Conservation (phyloP, 1,139 yeast genomes). For the Kodamaea alishanica region DNA sequence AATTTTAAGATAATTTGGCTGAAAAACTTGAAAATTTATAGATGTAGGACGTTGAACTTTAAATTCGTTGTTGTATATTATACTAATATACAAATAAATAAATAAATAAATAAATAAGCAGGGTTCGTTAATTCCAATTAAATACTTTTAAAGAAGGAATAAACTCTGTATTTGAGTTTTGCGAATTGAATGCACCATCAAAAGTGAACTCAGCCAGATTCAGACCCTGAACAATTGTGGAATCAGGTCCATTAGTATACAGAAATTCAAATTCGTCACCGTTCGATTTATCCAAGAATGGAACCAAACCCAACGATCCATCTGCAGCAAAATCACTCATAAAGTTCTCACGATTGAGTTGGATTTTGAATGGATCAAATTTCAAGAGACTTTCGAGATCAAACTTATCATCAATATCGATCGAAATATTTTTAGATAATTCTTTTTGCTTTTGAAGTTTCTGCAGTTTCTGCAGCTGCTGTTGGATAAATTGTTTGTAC, state of each 20-base stretch:
- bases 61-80: too few relatives aligned
- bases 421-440: background rate
- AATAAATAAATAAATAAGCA: too few relatives aligned
- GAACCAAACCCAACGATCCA: conserved; percentile 63
- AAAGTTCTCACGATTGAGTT: conserved; percentile 34
- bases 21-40: too few relatives aligned
- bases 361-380: conserved; percentile 42
- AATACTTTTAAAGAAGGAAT: too few relatives aligned
- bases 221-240: background rate
- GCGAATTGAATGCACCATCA: too few relatives aligned
- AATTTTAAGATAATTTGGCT: too few relatives aligned
- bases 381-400: conserved; percentile 29
- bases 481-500: background rate
- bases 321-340: conserved; percentile 62
- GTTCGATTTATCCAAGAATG: conserved; percentile 34
- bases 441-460: background rate
- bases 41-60: too few relatives aligned
- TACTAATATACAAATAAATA: too few relatives aligned
- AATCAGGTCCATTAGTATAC: background rate
- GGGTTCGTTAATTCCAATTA: too few relatives aligned
- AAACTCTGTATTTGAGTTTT: too few relatives aligned
- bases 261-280: background rate
- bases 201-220: too few relatives aligned
- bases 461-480: background rate
- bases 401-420: conserved; percentile 5